A percentile compares a stretch with the other conserved stretches of the same genome.
Evolutionary conservation across 2,329 filamentous ascomycete genomes (phyloP).

Genomic region (Epichloe sp.): DNA sequence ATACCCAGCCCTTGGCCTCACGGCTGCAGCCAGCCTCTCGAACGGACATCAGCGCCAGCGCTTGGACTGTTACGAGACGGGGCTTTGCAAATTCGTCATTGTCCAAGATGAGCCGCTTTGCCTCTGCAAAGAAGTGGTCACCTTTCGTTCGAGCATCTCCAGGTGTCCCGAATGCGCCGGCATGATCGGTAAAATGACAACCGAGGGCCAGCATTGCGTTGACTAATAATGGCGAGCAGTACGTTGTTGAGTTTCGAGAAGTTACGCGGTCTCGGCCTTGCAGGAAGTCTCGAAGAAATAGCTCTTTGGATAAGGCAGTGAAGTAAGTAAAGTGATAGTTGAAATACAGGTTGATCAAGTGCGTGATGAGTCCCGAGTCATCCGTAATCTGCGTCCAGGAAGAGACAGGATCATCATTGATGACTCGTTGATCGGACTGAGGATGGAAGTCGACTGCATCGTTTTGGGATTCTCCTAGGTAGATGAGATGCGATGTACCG

Average conservation of each 20-base stretch:
- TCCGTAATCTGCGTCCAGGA: slow-evolving; percentile 83
- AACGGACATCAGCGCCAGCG: slow-evolving; percentile 88
- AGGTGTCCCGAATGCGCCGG: slow-evolving; percentile 56
- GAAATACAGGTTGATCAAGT: slow-evolving; percentile 96
- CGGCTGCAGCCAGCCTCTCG: slow-evolving; percentile 87
- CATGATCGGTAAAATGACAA: slow-evolving; percentile 77
- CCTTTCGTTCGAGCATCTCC: slow-evolving; percentile 76
- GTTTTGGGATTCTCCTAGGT: slow-evolving; percentile 43
- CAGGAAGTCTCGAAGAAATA: slow-evolving; percentile 79
- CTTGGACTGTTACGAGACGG: slow-evolving; percentile 79
- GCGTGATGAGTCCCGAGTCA: slow-evolving; percentile 65
- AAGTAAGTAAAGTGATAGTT: slow-evolving; percentile 97
- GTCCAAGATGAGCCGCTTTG: slow-evolving; percentile 77
- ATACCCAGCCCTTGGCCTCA: slow-evolving; percentile 95
- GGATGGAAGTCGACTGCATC: slow-evolving; percentile 24
- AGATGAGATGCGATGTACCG: slow-evolving; percentile 86
- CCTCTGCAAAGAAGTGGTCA: slow-evolving; percentile 91
- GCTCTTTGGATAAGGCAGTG: slow-evolving; percentile 70
- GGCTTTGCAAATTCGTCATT: slow-evolving; percentile 91
- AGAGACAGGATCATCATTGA: slow-evolving; percentile 55
- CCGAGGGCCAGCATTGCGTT: slow-evolving; percentile 89
- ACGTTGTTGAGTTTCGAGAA: slow-evolving; percentile 42
- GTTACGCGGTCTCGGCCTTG: slow-evolving; percentile 48
- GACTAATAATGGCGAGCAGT: slow-evolving; percentile 82
- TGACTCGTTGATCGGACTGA: slow-evolving; percentile 31